A percentile compares a stretch with the other conserved stretches of the same genome.
Evolutionary conservation across 2,329 filamentous ascomycete species (phyloP).

Genomic region (Aureobasidium zeae): DNA sequence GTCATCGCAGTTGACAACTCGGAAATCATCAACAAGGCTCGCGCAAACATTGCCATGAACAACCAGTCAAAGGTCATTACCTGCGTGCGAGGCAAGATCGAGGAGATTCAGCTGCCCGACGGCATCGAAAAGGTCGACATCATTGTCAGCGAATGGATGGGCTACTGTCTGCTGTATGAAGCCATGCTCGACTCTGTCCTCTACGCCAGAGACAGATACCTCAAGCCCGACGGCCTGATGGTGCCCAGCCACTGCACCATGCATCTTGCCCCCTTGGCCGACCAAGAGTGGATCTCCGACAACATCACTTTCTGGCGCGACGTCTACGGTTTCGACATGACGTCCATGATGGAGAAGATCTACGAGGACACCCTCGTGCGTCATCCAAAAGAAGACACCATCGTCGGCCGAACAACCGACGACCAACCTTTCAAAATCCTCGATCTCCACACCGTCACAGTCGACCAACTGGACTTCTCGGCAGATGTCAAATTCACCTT

Average conservation of each 20-base stretch:
- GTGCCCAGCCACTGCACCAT: constrained; percentile 79
- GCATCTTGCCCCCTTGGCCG: constrained; percentile 70
- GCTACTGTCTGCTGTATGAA: constrained; percentile 86
- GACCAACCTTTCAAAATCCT: constrained; percentile 62
- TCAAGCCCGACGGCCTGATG: constrained; percentile 70
- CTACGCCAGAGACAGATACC: constrained; percentile 77
- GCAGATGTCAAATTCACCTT: constrained; percentile 56
- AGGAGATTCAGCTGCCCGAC: constrained; percentile 64
- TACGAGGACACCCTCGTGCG: constrained; percentile 54
- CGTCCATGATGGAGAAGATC: constrained; percentile 74
- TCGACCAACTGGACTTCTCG: constrained; percentile 67
- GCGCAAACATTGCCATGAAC: constrained; percentile 76
- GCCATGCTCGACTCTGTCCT: constrained; percentile 93
- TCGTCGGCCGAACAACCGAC: constrained; percentile 43
- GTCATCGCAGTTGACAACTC: constrained; percentile 92
- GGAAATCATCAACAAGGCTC: constrained; percentile 77
- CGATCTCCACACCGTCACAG: constrained; percentile 63
- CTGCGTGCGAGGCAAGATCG: constrained; percentile 75
- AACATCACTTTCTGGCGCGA: constrained; percentile 80
- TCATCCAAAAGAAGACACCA: constrained; percentile 33
- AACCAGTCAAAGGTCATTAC: constrained; percentile 64
- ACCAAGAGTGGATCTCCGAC: constrained; percentile 67
- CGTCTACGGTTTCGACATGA: constrained; percentile 93
- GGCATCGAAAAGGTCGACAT: constrained; percentile 72
- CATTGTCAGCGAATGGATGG: constrained; percentile 98